Percentiles rank a stretch among this genome's conserved stretches.
phyloP scores from a whole-genome alignment of 352 stramenopile species.

The Phytopythium ostracodes region DNA sequence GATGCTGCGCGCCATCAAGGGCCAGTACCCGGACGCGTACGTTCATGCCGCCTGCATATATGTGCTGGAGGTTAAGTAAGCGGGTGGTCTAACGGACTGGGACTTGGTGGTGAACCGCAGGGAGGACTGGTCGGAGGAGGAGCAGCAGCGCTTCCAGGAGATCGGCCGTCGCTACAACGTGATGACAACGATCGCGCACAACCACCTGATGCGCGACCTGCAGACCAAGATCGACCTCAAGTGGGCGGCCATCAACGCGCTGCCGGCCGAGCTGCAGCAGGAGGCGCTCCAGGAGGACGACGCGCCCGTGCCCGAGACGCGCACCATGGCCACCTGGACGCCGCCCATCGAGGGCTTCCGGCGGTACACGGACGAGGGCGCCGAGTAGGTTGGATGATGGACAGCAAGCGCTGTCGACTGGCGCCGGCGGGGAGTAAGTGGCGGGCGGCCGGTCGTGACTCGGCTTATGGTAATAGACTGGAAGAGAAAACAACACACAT shows the following conservation, averaged over 20 bases:
- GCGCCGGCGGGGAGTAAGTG: too few species aligned
- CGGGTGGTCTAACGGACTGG: too few species aligned
- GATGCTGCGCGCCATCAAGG: constrained; percentile 79
- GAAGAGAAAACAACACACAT: neutral
- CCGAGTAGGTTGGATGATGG: neutral
- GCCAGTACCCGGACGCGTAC: constrained; percentile 71
- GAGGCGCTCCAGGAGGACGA: constrained; percentile 76
- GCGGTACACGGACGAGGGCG: constrained; percentile 66
- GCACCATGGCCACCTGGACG: constrained; percentile 82
- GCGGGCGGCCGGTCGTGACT: neutral
- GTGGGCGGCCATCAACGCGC: constrained; percentile 87
- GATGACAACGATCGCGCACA: constrained; percentile 81
- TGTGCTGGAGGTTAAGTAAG: too few species aligned
- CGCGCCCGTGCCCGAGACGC: constrained; percentile 53
- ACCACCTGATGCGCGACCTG: constrained; percentile 85
- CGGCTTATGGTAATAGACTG: constrained; percentile 7
- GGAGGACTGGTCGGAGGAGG: constrained; percentile 76
- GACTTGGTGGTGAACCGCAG: constrained; percentile 16
- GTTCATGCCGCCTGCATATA: constrained; percentile 8
- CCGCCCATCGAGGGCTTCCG: constrained; percentile 85
- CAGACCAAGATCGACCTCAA: constrained; percentile 92
- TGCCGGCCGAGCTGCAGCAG: constrained; percentile 72
- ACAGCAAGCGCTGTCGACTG: too few species aligned
- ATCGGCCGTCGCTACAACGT: constrained; percentile 80
- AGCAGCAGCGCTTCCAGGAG: constrained; percentile 71